Conservation (phyloP, 2,329 filamentous ascomycete species). For the Stachybotrys chlorohalonatus region DNA sequence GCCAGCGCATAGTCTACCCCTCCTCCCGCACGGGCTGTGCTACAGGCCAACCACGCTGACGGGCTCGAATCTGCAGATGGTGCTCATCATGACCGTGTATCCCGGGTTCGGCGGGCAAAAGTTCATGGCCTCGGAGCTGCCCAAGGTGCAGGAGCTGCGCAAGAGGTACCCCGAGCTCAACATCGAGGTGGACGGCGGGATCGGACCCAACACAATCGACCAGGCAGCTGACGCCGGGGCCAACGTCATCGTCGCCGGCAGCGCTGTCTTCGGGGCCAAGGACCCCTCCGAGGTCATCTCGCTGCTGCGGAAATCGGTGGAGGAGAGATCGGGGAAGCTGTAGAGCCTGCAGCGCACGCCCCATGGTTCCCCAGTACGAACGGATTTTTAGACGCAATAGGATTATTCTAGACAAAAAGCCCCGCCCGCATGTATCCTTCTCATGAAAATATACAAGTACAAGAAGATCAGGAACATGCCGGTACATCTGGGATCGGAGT, state of each 20-base stretch:
- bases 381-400: no score
- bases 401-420: no score
- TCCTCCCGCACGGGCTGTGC: not conserved
- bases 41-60: not conserved
- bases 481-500: no score
- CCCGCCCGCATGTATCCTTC: no score
- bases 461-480: no score
- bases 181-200: conserved; percentile 93
- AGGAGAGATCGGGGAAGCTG: conserved; percentile 42
- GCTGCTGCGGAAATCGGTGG: conserved; percentile 70
- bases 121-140: conserved; percentile 93
- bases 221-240: conserved; percentile 91
- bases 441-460: no score
- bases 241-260: conserved; percentile 96
- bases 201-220: conserved; percentile 83
- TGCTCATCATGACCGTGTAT: conserved; percentile 95
- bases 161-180: conserved; percentile 82
- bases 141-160: conserved; percentile 81
- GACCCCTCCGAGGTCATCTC: conserved; percentile 81
- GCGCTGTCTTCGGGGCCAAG: conserved; percentile 87
- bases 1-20: conserved; percentile 23
- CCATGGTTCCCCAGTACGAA: no score
- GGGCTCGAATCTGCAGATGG: conserved; percentile 62
- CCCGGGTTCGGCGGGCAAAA: conserved; percentile 97
- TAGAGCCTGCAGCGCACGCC: conserved; percentile 8